Evolutionary conservation across 2,329 filamentous ascomycete genomes (phyloP).

Genomic region (Colletotrichum lindemuthianum): DNA sequence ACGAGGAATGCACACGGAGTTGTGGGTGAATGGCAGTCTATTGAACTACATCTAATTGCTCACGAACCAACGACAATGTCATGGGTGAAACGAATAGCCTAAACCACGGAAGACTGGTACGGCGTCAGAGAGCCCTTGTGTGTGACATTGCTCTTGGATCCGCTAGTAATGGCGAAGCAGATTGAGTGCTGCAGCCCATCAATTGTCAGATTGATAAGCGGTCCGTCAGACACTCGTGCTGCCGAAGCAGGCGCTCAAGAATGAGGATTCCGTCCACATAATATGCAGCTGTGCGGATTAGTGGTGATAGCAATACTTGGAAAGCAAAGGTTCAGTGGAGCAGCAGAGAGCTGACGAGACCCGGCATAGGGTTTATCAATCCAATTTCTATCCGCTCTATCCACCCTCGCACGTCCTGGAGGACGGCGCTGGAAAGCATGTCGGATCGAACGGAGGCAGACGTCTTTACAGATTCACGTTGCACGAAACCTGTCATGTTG

Average conservation of each 20-base stretch:
- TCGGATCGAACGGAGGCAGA: neutral
- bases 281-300: conserved; percentile 21
- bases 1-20: neutral
- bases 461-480: conserved; percentile 8
- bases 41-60: conserved; percentile 15
- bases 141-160: conserved; percentile 64
- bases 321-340: conserved; percentile 29
- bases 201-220: conserved; percentile 56
- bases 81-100: conserved; percentile 73
- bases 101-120: conserved; percentile 54
- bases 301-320: conserved; percentile 12
- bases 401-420: conserved; percentile 18
- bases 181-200: conserved; percentile 63
- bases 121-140: conserved; percentile 71
- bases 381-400: conserved; percentile 34
- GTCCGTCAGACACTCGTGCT: conserved; percentile 46
- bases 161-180: conserved; percentile 63
- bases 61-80: conserved; percentile 52
- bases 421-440: conserved; percentile 22
- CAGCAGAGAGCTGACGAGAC: conserved; percentile 25
- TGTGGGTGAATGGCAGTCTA: neutral
- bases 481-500: neutral
- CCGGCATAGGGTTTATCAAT: conserved; percentile 27
- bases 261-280: neutral
- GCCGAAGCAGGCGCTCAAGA: too few species aligned